phyloP scores from a whole-genome alignment of 139 green algal genomes.

The Bryopsis sp. region DNA sequence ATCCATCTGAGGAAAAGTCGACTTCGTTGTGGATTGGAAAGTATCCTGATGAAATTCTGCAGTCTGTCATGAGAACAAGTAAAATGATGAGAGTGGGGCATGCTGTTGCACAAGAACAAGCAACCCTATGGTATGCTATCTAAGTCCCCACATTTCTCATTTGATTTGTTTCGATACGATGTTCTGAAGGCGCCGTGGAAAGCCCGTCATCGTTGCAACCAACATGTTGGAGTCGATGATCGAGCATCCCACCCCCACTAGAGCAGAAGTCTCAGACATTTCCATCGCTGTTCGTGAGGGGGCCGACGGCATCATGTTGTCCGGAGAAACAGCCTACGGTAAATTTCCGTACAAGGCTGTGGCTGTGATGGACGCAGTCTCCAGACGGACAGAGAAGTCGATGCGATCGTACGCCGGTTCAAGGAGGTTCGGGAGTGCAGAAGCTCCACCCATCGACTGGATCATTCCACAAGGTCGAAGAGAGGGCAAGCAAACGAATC shows the following conservation, averaged over 20 bases:
- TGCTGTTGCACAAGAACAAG: no score
- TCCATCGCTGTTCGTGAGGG: conserved; percentile 55
- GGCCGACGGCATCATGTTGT: conserved; percentile 64
- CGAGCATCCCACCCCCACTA: conserved; percentile 61
- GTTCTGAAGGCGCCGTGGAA: no score
- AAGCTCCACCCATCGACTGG: conserved; percentile 60
- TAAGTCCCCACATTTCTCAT: no score
- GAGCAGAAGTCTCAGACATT: conserved; percentile 66
- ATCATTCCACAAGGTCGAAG: conserved; percentile 33
- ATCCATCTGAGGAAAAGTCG: no score
- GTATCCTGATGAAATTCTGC: no score
- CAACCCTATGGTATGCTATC: no score
- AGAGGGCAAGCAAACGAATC: conserved; percentile 18
- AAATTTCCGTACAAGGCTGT: conserved; percentile 51
- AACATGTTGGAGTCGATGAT: conserved; percentile 83
- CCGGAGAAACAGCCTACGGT: conserved; percentile 62
- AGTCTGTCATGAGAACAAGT: no score
- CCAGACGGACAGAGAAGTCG: conserved; percentile 43
- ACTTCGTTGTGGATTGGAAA: no score
- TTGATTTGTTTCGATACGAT: no score
- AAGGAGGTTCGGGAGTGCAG: conserved; percentile 51
- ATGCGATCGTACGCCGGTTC: conserved; percentile 53
- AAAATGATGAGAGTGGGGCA: no score
- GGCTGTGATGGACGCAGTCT: conserved; percentile 53
- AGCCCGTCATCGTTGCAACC: conserved; percentile 70